These are phyloP conservation scores for Pinus taeda DNA, from an alignment of 75 land plant species.

Conservation along the genomic window DNA sequence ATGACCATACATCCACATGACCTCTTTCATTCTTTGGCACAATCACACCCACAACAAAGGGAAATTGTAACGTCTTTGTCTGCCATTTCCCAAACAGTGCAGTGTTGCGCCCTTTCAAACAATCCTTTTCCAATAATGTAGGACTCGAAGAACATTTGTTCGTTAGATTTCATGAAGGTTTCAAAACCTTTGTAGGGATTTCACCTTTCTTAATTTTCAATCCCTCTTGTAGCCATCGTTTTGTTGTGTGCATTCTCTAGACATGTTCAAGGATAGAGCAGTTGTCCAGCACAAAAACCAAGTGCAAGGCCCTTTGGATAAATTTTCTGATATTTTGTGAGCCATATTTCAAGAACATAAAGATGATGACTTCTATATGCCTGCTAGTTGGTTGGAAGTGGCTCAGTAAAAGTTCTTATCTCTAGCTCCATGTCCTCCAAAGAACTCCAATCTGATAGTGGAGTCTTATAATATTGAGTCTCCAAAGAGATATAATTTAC, in stretches of 20 bases:
- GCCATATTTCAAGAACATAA: constrained; percentile 94
- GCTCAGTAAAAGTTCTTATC: constrained; percentile 80
- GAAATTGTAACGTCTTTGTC: constrained; percentile 45
- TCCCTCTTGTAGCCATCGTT: constrained; percentile 91
- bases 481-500: not conserved
- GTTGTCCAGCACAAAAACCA: constrained; percentile 85
- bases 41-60: too few relatives aligned
- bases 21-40: too few relatives aligned
- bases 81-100: constrained; percentile 94
- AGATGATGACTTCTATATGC: constrained; percentile 88
- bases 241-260: constrained; percentile 69
- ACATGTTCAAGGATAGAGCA: constrained; percentile 88
- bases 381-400: constrained; percentile 96
- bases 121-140: constrained; percentile 22
- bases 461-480: not conserved
- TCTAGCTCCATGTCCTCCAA: constrained; percentile 96
- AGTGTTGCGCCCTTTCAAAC: constrained; percentile 23
- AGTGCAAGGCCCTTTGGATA: constrained; percentile 91
- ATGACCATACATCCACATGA: too few relatives aligned
- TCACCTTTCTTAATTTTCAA: constrained; percentile 70
- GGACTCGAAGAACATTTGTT: constrained; percentile 14
- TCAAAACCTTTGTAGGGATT: constrained; percentile 79
- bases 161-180: constrained; percentile 19
- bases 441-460: constrained; percentile 29
- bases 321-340: constrained; percentile 73